Evolutionary conservation across 2,329 filamentous ascomycete species (phyloP), one percentile per base, ranked within the genome.

Genomic region (Parafenestella ontariensis): DNA sequence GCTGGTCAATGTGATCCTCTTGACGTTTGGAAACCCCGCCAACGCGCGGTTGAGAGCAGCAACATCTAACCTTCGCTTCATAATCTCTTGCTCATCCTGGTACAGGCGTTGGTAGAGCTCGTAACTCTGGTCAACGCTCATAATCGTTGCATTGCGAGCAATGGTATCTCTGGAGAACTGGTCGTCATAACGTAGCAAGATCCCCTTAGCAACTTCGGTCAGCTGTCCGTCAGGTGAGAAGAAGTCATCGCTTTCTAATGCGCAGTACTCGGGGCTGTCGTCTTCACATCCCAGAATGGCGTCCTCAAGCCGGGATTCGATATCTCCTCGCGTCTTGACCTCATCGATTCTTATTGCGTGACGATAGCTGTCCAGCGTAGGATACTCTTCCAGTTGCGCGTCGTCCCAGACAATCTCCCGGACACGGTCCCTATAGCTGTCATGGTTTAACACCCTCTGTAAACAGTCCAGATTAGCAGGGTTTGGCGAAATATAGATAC

Each of bases 371-470:
- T 61, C 48, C 23, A 65, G 17, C 0, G 59, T 56, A 1, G 59
- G 44, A 45, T 61, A 66, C n/a, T 61, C 54, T 6, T 58, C 51
- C 21, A 72, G 59, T n/a, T 65, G 61, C n/a, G 65, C 63, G 46
- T 78, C 75, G 21, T 79, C 73, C 73, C 72, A 79, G 29, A 82
- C 67, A 5, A 81, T 70, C 49, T 81, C 77, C 3, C 43, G 56
- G 7, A 81, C 63, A 1, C 54, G 34, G 0, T 59, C 41, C 3
- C 72, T 69, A 44, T 76, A 74, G 0, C 37, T 51, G 4, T 74
- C 68, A 54, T 80, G 72, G 9, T 73, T 58, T 8, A 78, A 72
- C 45, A 81, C 62, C 13, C 68, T 64, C 2, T 69, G 64, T 20
- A 78, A 70, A 4, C 77, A 76, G 2, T 71, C 40, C 5, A 81